Conservation (phyloP, 2,329 filamentous ascomycete species). For the Aspergillus alliaceus region DNA sequence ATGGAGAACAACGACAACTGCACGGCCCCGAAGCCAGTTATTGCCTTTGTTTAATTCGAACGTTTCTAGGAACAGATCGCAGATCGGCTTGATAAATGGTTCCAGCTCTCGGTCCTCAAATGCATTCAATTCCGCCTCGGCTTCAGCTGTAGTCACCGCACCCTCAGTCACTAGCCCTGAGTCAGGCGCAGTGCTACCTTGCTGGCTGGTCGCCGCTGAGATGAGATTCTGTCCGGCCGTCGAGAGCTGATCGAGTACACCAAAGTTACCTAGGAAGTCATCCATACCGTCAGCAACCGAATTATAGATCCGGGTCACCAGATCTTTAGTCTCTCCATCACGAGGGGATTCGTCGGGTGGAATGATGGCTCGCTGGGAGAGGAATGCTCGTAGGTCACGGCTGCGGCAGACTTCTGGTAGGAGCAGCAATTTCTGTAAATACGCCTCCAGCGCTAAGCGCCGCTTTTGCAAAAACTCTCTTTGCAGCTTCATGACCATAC, state of each 20-base stretch:
- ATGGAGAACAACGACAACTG: slow-evolving; percentile 93
- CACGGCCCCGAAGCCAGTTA: slow-evolving; percentile 94
- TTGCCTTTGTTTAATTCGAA: slow-evolving; percentile 94
- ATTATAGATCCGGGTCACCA: slow-evolving; percentile 92
- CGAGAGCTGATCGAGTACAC: slow-evolving; percentile 90
- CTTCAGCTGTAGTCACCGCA: slow-evolving; percentile 64
- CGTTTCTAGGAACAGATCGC: slow-evolving; percentile 92
- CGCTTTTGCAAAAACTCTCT: slow-evolving; percentile 93
- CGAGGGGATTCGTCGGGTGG: slow-evolving; percentile 61
- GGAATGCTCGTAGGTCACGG: slow-evolving; percentile 84
- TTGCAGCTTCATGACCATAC: slow-evolving; percentile 94
- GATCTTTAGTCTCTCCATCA: slow-evolving; percentile 70
- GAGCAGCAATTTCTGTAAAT: slow-evolving; percentile 76
- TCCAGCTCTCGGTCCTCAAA: slow-evolving; percentile 88
- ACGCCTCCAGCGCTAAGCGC: slow-evolving; percentile 77
- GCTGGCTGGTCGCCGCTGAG: slow-evolving; percentile 54
- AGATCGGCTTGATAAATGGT: slow-evolving; percentile 97
- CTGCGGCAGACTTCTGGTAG: slow-evolving; percentile 93
- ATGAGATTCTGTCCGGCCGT: slow-evolving; percentile 84
- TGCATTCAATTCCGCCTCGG: slow-evolving; percentile 88
- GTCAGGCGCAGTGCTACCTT: slow-evolving; percentile 49
- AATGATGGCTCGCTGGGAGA: slow-evolving; percentile 82
- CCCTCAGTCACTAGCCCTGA: slow-evolving; percentile 46
- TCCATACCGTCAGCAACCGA: slow-evolving; percentile 98
- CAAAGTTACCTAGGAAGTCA: slow-evolving; percentile 93